Evolutionary conservation across 192 early-diverging fungal genomes (phyloP).

Genomic region (Coemansia sp.): DNA sequence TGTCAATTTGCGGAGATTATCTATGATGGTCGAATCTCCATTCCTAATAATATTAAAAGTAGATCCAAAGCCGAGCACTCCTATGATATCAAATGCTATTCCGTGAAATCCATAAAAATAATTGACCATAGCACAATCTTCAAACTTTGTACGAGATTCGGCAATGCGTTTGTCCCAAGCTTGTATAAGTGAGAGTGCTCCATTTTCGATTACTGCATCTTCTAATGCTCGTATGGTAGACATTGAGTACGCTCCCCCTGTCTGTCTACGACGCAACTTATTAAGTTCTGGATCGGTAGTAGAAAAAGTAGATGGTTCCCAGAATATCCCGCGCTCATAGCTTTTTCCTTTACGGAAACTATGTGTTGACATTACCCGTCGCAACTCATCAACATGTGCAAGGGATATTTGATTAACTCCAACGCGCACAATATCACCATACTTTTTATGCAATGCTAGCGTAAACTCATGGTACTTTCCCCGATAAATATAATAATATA

Average conservation of each 20-base stretch:
- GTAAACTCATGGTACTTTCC: slow-evolving; percentile 36
- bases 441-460: slow-evolving; percentile 18
- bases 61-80: slow-evolving; percentile 33
- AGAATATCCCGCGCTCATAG: slow-evolving; percentile 24
- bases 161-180: slow-evolving; percentile 24
- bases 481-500: slow-evolving; percentile 12
- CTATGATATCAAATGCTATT: slow-evolving; percentile 39
- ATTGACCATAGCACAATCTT: slow-evolving; percentile 6
- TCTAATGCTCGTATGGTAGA: slow-evolving; percentile 15
- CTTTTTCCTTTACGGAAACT: slow-evolving; percentile 26
- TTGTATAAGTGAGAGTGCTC: slow-evolving; percentile 25
- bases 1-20: slow-evolving; percentile 17
- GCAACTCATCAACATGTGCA: slow-evolving; percentile 12
- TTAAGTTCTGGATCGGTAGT: slow-evolving; percentile 39
- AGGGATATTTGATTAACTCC: slow-evolving; percentile 38
- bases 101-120: slow-evolving; percentile 43
- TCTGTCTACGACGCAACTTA: slow-evolving; percentile 28
- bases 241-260: slow-evolving; percentile 28
- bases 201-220: slow-evolving; percentile 22
- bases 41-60: slow-evolving; percentile 19
- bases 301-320: slow-evolving; percentile 27
- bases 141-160: background rate
- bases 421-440: slow-evolving; percentile 46
- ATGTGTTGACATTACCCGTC: slow-evolving; percentile 38
- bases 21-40: slow-evolving; percentile 18